Evolutionary conservation across 345 rosid genomes (phyloP).

Genomic region (Eucalyptus curtisii): DNA sequence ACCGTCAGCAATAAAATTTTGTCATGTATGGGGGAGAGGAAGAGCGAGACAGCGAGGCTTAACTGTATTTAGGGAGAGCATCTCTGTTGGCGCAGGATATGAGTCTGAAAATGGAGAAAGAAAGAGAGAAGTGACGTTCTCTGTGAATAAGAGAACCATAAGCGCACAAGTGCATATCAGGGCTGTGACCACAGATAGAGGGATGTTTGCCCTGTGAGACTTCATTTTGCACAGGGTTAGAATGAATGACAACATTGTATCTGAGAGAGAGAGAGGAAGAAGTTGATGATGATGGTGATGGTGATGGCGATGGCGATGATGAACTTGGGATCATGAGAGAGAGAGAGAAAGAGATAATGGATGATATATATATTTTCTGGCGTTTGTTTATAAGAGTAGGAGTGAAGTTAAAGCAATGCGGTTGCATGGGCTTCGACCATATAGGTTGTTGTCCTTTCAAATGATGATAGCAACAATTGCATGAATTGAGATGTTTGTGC

Average conservation of each 20-base stretch:
- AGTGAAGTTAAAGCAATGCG: constrained; percentile 56
- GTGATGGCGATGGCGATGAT: not conserved
- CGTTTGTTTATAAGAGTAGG: constrained; percentile 27
- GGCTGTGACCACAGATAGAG: constrained; percentile 30
- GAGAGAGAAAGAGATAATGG: not conserved
- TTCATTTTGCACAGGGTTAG: constrained; percentile 9
- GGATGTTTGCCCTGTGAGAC: constrained; percentile 36
- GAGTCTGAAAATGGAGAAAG: constrained; percentile 24
- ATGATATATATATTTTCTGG: not conserved
- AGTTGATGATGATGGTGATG: not conserved
- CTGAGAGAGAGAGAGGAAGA: not conserved
- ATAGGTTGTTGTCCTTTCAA: not conserved
- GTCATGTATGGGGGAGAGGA: not conserved
- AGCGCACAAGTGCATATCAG: constrained; percentile 38
- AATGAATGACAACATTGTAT: not conserved
- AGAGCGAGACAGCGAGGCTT: constrained; percentile 3
- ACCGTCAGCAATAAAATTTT: not conserved
- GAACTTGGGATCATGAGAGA: not conserved
- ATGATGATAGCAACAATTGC: not conserved
- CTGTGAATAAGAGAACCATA: constrained; percentile 45
- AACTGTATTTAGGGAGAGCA: constrained; percentile 34
- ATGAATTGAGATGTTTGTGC: not conserved
- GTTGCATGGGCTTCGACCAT: not conserved
- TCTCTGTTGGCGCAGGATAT: constrained; percentile 40
- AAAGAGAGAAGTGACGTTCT: constrained; percentile 30